Evolutionary conservation across 345 rosid genomes (phyloP), one percentile per base, ranked within the genome.

Genomic region (Diplotaxis tenuifolia): DNA sequence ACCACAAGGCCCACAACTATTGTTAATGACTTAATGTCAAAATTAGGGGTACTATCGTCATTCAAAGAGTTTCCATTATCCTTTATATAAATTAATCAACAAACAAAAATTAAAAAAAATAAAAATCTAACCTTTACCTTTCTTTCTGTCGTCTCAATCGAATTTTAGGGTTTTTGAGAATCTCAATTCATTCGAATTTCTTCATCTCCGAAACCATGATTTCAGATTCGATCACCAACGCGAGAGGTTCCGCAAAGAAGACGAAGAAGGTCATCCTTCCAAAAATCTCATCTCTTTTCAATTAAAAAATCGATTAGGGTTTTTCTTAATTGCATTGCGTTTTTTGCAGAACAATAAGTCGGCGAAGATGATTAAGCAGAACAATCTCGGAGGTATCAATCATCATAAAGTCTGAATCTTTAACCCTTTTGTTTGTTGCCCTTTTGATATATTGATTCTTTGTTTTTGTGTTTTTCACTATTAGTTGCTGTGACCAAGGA

Each of bases 291-390:
- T 11, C 15, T 40, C 47, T 6, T 14, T 42, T 14, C 49, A n/a
- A n/a, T 14, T 12, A 1, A 4, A 62, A 20, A 65, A 31, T 59
- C 55, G 28, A 70, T 69, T n/a, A 5, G 25, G n/a, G n/a, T n/a
- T 36, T 62, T 57, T 28, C 3, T 54, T 34, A 5, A 21, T 55
- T 49, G 78, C 68, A 54, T 67, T 69, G 71, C 20, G 54, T 77
- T 83, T 9, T 36, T 10, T 10, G 61, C 78, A 91, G 97, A 85
- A 76, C 42, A 78, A 93, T 62, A 84, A 94, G 88, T 82, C 92
- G 5, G 97, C 92, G 15, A 90, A 88, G 84, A 70, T 90, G 80
- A 93, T n/a, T n/a, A n/a, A 90, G 83, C 98, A 89, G 85, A 85
- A 79, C 92, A 93, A 93, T 85, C 90, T 93, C 0, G 97, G 90